phyloP scores from a whole-genome alignment of 2,329 filamentous ascomycete species.

The Aspergillus sclerotialis region DNA sequence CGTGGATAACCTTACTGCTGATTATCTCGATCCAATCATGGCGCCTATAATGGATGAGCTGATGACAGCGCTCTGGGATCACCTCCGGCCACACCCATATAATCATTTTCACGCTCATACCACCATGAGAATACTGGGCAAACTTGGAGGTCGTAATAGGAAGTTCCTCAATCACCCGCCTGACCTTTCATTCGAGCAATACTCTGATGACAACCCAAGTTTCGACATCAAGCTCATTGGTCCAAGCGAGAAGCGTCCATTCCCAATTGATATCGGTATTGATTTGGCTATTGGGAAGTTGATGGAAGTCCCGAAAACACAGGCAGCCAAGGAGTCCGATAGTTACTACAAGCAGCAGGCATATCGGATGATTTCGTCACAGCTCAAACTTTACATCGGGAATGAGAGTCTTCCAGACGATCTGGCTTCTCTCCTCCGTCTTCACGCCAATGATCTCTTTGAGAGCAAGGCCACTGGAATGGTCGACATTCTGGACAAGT shows the following conservation, averaged over 20 bases:
- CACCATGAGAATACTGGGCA: conserved; percentile 93
- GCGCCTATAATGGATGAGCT: conserved; percentile 96
- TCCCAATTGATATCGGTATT: conserved; percentile 78
- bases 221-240: conserved; percentile 86
- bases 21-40: conserved; percentile 98
- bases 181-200: conserved; percentile 73
- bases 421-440: conserved; percentile 70
- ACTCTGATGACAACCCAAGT: conserved; percentile 78
- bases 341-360: conserved; percentile 90
- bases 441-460: conserved; percentile 82
- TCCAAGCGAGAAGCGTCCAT: conserved; percentile 79
- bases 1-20: conserved; percentile 94
- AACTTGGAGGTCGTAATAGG: conserved; percentile 88
- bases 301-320: conserved; percentile 65
- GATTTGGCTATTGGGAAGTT: conserved; percentile 85
- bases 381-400: conserved; percentile 85
- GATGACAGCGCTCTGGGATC: conserved; percentile 96
- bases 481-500: conserved; percentile 60
- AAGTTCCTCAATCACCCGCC: conserved; percentile 91
- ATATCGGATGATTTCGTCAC: conserved; percentile 76
- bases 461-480: conserved; percentile 66
- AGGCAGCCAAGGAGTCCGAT: conserved; percentile 57
- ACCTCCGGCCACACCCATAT: conserved; percentile 87
- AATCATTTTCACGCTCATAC: conserved; percentile 97
- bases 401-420: conserved; percentile 85